Conservation (phyloP, 345 rosid species). For the Brassica cretica region DNA sequence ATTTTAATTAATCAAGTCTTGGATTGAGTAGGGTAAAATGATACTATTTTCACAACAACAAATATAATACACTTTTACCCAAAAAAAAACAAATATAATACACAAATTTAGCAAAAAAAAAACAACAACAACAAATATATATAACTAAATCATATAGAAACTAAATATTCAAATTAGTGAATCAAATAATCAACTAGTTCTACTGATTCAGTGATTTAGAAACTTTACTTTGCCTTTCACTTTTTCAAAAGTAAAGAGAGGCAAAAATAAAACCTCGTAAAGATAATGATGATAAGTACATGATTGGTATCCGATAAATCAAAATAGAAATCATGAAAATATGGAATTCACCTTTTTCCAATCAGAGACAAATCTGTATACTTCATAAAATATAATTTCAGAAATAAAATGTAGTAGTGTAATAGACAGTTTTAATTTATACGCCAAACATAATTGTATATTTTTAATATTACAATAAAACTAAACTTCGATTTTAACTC, state of each 20-base stretch:
- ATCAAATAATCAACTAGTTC: background rate
- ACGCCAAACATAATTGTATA: background rate
- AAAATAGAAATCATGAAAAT: background rate
- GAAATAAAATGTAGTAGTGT: background rate
- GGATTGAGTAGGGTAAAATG: background rate
- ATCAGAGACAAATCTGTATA: constrained; percentile 5
- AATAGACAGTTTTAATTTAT: background rate
- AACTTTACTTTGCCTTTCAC: constrained; percentile 7
- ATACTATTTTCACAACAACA: background rate
- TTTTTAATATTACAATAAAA: background rate
- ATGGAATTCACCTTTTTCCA: background rate
- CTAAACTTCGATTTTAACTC: background rate
- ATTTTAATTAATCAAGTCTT: background rate
- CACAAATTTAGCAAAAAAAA: too few relatives aligned
- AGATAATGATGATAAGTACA: constrained; percentile 41
- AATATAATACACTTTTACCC: background rate
- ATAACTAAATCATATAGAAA: background rate
- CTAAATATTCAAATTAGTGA: background rate
- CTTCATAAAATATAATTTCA: background rate
- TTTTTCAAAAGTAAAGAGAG: constrained; percentile 28
- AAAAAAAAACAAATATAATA: background rate
- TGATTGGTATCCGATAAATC: constrained; percentile 37
- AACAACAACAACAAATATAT: background rate
- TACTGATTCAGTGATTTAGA: background rate
- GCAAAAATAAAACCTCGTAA: constrained; percentile 29